These are phyloP conservation scores for Schwanniomyces vanrijiae DNA, from an alignment of 805 yeast genomes.

Conservation along the genomic window DNA sequence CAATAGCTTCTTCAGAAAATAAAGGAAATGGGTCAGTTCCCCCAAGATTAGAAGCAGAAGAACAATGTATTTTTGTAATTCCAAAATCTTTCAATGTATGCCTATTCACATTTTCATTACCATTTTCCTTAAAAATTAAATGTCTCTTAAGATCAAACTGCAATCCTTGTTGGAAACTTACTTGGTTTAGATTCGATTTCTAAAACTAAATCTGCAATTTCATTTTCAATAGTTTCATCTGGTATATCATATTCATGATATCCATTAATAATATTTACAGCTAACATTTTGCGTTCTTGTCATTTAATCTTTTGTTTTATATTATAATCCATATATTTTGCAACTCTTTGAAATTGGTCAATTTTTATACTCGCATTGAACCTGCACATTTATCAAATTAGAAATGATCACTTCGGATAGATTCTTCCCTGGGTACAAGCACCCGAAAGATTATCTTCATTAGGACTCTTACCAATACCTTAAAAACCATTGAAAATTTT, in stretches of 20 bases:
- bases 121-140: too few species aligned
- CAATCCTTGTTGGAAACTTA: slow-evolving; percentile 11
- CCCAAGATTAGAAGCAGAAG: slow-evolving; percentile 33
- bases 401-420: too few species aligned
- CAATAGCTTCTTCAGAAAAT: slow-evolving; percentile 28
- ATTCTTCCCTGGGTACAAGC: too few species aligned
- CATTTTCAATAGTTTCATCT: slow-evolving; percentile 7
- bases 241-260: slow-evolving; percentile 5
- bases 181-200: slow-evolving; percentile 6
- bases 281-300: slow-evolving; percentile 3
- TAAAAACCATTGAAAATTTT: too few species aligned
- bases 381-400: too few species aligned
- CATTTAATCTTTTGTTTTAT: too few species aligned
- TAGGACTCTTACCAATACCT: too few species aligned
- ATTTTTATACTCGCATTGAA: too few species aligned
- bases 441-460: too few species aligned
- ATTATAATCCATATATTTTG: too few species aligned
- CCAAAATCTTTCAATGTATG: slow-evolving; percentile 38
- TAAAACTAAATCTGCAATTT: slow-evolving; percentile 7
- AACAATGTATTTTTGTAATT: slow-evolving; percentile 34
- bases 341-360: too few species aligned
- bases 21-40: slow-evolving; percentile 29
- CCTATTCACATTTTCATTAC: slow-evolving; percentile 33
- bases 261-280: slow-evolving; percentile 1
- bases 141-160: too few species aligned